Evolutionary conservation across 78 protist species (phyloP).

Genomic region (Emiliania huxleyi): DNA sequence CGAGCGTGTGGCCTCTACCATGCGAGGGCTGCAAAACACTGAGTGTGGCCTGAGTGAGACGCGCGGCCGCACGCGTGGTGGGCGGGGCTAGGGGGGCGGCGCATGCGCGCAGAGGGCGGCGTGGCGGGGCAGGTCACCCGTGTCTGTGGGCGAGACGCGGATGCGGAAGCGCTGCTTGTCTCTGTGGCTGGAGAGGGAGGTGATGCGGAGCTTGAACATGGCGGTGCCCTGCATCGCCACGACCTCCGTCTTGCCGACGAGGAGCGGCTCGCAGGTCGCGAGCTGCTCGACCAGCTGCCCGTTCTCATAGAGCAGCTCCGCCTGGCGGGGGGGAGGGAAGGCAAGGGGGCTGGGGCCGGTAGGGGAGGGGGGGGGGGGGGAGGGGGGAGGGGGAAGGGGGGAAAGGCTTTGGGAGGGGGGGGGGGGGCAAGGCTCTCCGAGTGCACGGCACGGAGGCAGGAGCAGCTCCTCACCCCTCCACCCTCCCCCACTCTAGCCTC

Average conservation of each 20-base stretch:
- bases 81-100: no score
- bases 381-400: neutral
- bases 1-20: no score
- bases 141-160: neutral
- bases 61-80: no score
- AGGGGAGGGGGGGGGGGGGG: neutral
- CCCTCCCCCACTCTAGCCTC: no score
- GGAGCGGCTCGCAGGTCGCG: neutral
- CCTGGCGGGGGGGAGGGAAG: neutral
- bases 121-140: neutral
- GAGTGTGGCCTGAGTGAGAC: no score
- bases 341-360: neutral
- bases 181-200: neutral
- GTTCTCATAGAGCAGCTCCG: neutral
- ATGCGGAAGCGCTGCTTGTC: slow-evolving; percentile 18
- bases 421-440: neutral
- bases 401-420: neutral
- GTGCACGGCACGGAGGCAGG: neutral
- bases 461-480: no score
- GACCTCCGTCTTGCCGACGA: neutral
- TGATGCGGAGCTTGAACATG: neutral
- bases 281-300: slow-evolving; percentile 18
- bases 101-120: no score
- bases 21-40: no score
- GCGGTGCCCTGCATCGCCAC: neutral